Conservation (phyloP, 106 monocot genomes). For the Allium cepa region DNA sequence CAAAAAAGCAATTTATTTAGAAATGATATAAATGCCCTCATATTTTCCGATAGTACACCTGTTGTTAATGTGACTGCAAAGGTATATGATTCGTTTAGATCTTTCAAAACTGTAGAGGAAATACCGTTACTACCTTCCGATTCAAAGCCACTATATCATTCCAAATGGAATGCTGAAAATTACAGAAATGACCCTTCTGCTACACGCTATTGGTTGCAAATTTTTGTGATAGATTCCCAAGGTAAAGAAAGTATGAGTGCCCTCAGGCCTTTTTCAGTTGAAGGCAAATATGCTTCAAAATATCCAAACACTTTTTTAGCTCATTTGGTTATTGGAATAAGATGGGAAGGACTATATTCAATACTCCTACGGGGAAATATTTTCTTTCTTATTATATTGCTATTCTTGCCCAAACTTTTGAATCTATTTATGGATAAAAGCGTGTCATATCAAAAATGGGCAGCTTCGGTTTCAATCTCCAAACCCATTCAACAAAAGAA, state of each 20-base stretch:
- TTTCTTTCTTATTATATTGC: slow-evolving; percentile 32
- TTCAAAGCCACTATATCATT: slow-evolving; percentile 38
- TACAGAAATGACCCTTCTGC: slow-evolving; percentile 43
- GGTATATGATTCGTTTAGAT: slow-evolving; percentile 58
- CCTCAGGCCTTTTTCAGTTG: slow-evolving; percentile 63
- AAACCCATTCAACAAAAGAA: slow-evolving; percentile 24
- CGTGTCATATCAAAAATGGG: slow-evolving; percentile 34
- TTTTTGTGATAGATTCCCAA: slow-evolving; percentile 36
- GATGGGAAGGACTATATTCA: slow-evolving; percentile 51
- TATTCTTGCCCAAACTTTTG: slow-evolving; percentile 54
- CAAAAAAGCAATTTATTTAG: slow-evolving; percentile 17
- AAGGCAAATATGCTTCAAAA: slow-evolving; percentile 32
- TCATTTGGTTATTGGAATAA: slow-evolving; percentile 43
- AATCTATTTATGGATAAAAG: slow-evolving; percentile 38
- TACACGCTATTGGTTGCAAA: slow-evolving; percentile 56
- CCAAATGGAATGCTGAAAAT: slow-evolving; percentile 76
- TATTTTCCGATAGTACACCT: slow-evolving; percentile 40
- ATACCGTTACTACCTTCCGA: slow-evolving; percentile 34
- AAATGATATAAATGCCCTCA: slow-evolving; percentile 70
- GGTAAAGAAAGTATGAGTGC: slow-evolving; percentile 35
- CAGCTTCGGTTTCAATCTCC: slow-evolving; percentile 20
- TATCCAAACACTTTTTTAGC: slow-evolving; percentile 27
- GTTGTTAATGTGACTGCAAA: slow-evolving; percentile 64
- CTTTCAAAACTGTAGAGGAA: slow-evolving; percentile 58
- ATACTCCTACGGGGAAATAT: slow-evolving; percentile 62